Conservation (phyloP, 2,329 filamentous ascomycete genomes). For the Colletotrichum spinosum region DNA sequence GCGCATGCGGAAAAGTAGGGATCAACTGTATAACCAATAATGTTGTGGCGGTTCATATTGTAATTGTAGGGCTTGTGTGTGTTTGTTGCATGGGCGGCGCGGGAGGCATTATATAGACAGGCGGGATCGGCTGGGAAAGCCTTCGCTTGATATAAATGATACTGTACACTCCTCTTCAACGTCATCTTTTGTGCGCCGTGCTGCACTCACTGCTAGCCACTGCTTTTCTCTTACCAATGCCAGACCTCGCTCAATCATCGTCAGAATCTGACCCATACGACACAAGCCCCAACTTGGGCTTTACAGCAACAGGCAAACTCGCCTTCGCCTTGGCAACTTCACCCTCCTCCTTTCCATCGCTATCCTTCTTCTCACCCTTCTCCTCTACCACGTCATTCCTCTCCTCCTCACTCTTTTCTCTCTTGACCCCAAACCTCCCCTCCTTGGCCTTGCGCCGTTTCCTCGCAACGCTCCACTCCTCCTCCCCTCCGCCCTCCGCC, state of each 20-base stretch:
- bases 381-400: constrained; percentile 43
- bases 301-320: constrained; percentile 30
- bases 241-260: constrained; percentile 42
- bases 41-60: constrained; percentile 14
- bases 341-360: constrained; percentile 44
- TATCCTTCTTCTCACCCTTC: constrained; percentile 52
- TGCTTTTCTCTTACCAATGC: not conserved
- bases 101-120: constrained; percentile 28
- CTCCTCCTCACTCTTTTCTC: constrained; percentile 40
- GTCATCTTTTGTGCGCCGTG: not conserved
- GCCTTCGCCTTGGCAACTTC: constrained; percentile 28
- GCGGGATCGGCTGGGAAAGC: constrained; percentile 1
- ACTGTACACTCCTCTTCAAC: constrained; percentile 30
- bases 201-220: not conserved
- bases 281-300: constrained; percentile 57
- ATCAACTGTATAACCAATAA: constrained; percentile 21
- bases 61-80: constrained; percentile 28
- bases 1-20: not conserved
- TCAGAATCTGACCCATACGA: constrained; percentile 68
- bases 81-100: constrained; percentile 19
- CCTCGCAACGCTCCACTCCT: constrained; percentile 52
- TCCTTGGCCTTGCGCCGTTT: constrained; percentile 55
- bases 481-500: constrained; percentile 37
- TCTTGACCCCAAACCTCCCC: constrained; percentile 47
- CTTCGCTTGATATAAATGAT: constrained; percentile 27